Evolutionary conservation across 257 asterid genomes (phyloP), one percentile per base, ranked within the genome.

Genomic region (Sherardia arvensis): DNA sequence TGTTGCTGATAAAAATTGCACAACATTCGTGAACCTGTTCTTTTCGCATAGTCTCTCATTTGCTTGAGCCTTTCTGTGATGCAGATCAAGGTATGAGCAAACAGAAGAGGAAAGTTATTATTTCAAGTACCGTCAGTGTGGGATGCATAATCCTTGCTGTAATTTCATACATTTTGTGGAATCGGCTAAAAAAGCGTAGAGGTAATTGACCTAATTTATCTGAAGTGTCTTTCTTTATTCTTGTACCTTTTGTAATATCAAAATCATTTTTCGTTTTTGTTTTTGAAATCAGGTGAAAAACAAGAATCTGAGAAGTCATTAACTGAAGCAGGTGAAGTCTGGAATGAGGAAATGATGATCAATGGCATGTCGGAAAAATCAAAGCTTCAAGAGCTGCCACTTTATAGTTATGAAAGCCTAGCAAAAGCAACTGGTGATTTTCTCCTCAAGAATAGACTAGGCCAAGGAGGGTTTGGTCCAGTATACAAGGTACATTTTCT

Each of bases 381-480:
- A 5, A 21, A 18, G 29, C 14, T 69, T 21, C 69, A 64, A 29
- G 69, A 55, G 40, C 69, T 70, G 7, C 74, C 53, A 2, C 8
- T 70, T 0, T 63, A 55, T 45, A 45, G 60, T 20, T 68, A 77
- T 48, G 77, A 73, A 59, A 53, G 67, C n/a, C 75, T 84, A 53
- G 77, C 69, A 12, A 76, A 59, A 28, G 90, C 90, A 21, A 87
- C 95, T 5, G 45, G 73, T 27, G 63, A 65, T 59, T 87, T 87
- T 65, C 74, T 77, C 9, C 54, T 66, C 2, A 74, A 55, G 17
- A 79, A 62, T 53, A 70, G 65, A 77, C 81, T 84, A 26, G 90
- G 90, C 49, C 73, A 66, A 78, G 92, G 92, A 22, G 95, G 92
- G 34, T 87, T 87, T 76, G 90, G 87, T 66, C 72, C 80, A 4